Percentiles rank a stretch among this genome's conserved stretches.
Evolutionary conservation across 768 basidiomycete genomes (phyloP).

Genomic region (Auriscalpium orientale): DNA sequence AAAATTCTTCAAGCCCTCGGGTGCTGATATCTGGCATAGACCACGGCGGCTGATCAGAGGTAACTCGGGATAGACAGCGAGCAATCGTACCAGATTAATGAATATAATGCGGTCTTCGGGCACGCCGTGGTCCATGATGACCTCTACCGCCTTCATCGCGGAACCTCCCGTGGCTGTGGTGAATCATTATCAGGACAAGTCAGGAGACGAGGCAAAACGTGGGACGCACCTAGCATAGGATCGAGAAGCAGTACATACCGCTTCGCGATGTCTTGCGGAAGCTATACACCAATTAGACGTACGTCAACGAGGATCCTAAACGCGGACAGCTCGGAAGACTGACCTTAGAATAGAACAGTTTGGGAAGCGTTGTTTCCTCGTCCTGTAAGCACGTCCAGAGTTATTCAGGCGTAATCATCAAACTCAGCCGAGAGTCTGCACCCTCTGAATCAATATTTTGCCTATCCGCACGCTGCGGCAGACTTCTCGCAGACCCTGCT

Average conservation of each 20-base stretch:
- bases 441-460: conserved; percentile 96
- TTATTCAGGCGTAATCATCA: neutral
- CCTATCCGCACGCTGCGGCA: conserved; percentile 92
- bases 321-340: neutral
- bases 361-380: conserved; percentile 88
- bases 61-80: conserved; percentile 3
- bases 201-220: neutral
- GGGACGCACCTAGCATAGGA: conserved; percentile 83
- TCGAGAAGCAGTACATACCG: conserved; percentile 93
- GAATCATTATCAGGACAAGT: conserved; percentile 14
- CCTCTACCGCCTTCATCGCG: conserved; percentile 95
- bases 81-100: conserved; percentile 67
- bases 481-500: conserved; percentile 91
- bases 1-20: conserved; percentile 82
- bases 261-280: conserved; percentile 86
- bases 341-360: conserved; percentile 88
- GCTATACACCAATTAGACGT: conserved; percentile 32
- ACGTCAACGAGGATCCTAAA: no score
- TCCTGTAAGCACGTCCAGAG: conserved; percentile 43
- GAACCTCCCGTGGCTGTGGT: conserved; percentile 85
- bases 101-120: conserved; percentile 94
- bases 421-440: conserved; percentile 27
- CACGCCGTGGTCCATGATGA: conserved; percentile 85
- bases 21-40: conserved; percentile 65
- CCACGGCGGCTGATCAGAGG: neutral